A percentile compares a stretch with the other conserved stretches of the same genome.
These are phyloP conservation scores for Aspergillus nanangensis DNA, from an alignment of 495 filamentous ascomycete genomes.

Conservation along the genomic window DNA sequence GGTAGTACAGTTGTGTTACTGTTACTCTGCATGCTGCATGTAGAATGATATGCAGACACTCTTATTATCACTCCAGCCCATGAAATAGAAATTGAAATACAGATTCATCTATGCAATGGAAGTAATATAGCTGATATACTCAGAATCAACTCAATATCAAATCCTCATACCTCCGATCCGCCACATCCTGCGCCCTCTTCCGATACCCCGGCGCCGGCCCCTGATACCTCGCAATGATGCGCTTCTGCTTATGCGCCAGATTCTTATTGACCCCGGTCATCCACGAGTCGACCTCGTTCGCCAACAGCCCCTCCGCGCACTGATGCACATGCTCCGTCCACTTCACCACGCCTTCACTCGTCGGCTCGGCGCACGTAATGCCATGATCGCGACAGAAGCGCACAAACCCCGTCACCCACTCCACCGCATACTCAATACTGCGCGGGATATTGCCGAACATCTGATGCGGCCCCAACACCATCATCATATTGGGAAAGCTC, in stretches of 20 bases:
- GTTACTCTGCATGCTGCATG: too few species aligned
- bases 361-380: slow-evolving; percentile 11
- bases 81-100: too few species aligned
- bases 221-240: slow-evolving; percentile 29
- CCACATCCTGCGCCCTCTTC: slow-evolving; percentile 18
- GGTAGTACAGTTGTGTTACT: too few species aligned
- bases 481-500: slow-evolving; percentile 24
- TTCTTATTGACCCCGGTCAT: slow-evolving; percentile 39
- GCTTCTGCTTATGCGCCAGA: slow-evolving; percentile 27
- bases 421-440: slow-evolving; percentile 33
- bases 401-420: slow-evolving; percentile 9
- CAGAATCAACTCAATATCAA: slow-evolving; percentile 6
- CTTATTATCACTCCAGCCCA: too few species aligned
- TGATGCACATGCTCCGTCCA: slow-evolving; percentile 24
- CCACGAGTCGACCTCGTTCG: slow-evolving; percentile 35
- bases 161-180: slow-evolving; percentile 13
- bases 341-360: slow-evolving; percentile 8
- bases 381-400: slow-evolving; percentile 10
- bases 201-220: slow-evolving; percentile 20
- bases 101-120: too few species aligned
- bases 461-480: slow-evolving; percentile 22
- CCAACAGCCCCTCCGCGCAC: slow-evolving; percentile 27
- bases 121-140: background rate
- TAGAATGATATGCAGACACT: too few species aligned
- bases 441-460: slow-evolving; percentile 42